Evolutionary conservation across 1,139 yeast genomes (phyloP).

Genomic region (Saccharomyces hybrid): DNA sequence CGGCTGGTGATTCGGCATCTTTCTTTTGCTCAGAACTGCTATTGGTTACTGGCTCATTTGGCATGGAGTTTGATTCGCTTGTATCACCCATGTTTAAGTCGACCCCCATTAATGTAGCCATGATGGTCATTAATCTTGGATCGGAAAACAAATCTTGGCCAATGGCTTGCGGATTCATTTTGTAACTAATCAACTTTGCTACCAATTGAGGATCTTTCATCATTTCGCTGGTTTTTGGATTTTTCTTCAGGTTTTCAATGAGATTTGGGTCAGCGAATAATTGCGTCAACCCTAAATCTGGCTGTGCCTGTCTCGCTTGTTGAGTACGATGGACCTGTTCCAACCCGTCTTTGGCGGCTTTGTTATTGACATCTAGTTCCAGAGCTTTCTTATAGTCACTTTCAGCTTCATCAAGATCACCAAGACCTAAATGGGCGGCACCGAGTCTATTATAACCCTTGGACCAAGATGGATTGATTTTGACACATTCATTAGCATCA

Average conservation of each 20-base stretch:
- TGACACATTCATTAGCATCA: constrained; percentile 79
- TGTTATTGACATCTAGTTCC: constrained; percentile 71
- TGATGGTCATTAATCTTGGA: constrained; percentile 80
- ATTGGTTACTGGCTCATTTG: constrained; percentile 32
- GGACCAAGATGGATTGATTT: constrained; percentile 80
- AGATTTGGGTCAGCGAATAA: constrained; percentile 77
- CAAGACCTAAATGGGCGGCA: constrained; percentile 84
- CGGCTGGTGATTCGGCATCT: constrained; percentile 7
- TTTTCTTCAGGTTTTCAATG: constrained; percentile 63
- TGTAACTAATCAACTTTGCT: constrained; percentile 58
- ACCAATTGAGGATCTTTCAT: constrained; percentile 86
- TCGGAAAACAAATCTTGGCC: constrained; percentile 62
- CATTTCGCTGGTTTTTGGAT: constrained; percentile 82
- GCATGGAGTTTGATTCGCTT: constrained; percentile 21
- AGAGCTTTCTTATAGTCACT: constrained; percentile 72
- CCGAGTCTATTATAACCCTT: constrained; percentile 93
- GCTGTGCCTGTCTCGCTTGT: constrained; percentile 34
- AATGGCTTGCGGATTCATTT: constrained; percentile 64
- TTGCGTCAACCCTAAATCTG: constrained; percentile 71
- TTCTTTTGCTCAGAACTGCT: constrained; percentile 13
- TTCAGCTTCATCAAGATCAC: constrained; percentile 64
- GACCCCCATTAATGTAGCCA: constrained; percentile 83
- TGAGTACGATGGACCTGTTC: constrained; percentile 45
- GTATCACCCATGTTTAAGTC: constrained; percentile 47
- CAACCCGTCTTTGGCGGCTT: constrained; percentile 83